Evolutionary conservation across 2,329 filamentous ascomycete genomes (phyloP).

Genomic region (Ophiocordyceps polyrhachis-furcata): DNA sequence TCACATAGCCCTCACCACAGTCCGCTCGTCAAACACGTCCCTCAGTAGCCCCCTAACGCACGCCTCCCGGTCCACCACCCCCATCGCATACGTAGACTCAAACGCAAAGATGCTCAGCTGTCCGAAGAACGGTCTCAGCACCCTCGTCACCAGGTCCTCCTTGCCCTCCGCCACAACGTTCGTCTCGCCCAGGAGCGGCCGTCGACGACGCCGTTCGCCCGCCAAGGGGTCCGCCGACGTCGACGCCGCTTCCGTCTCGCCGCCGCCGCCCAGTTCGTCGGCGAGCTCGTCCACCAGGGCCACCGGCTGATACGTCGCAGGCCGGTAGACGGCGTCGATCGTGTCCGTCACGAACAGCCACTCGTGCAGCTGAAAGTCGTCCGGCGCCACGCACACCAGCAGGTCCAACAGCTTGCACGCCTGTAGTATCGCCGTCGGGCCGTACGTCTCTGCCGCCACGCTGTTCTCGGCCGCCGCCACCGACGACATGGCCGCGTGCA

Average conservation of each 20-base stretch:
- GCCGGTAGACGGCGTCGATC: constrained; percentile 83
- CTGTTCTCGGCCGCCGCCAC: constrained; percentile 50
- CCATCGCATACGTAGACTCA: constrained; percentile 82
- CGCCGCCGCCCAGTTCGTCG: constrained; percentile 28
- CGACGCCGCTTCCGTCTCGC: neutral
- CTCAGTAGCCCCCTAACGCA: constrained; percentile 46
- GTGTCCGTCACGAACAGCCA: constrained; percentile 97
- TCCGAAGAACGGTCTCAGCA: constrained; percentile 75
- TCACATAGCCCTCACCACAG: constrained; percentile 39
- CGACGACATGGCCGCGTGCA: constrained; percentile 63
- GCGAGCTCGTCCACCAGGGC: constrained; percentile 74
- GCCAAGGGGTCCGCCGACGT: neutral
- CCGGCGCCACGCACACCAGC: constrained; percentile 68
- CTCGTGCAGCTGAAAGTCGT: constrained; percentile 95
- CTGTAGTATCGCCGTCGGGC: constrained; percentile 60
- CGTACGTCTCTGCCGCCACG: constrained; percentile 50
- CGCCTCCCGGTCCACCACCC: constrained; percentile 41
- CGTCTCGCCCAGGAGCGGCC: constrained; percentile 11
- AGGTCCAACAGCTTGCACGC: constrained; percentile 87
- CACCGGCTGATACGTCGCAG: constrained; percentile 45
- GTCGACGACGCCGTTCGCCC: neutral
- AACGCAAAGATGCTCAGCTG: constrained; percentile 87
- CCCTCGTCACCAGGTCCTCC: constrained; percentile 53
- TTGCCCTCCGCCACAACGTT: constrained; percentile 38
- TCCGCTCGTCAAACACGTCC: constrained; percentile 68